Conservation (phyloP, 139 green algal genomes). For the Desmodesmus armatus region DNA sequence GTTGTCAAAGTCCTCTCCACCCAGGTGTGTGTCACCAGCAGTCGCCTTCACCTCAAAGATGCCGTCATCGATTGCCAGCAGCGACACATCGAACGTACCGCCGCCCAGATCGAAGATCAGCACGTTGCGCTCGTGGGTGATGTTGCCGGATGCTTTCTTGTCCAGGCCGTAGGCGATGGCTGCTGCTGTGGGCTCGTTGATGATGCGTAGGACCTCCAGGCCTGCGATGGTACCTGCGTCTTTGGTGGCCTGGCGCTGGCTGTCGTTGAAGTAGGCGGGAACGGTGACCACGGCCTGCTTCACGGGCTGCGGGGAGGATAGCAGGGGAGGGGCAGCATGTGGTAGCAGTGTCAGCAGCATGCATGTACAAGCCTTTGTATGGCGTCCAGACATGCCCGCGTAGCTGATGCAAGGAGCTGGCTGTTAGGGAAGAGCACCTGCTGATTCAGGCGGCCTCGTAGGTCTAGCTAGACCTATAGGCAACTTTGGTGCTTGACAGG, state of each 20-base stretch:
- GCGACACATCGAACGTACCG: conserved; percentile 97
- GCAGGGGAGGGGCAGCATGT: conserved; percentile 83
- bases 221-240: conserved; percentile 96
- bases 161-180: conserved; percentile 92
- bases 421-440: no score
- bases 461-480: no score
- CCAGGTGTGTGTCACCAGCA: conserved; percentile 97
- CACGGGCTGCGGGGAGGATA: no score
- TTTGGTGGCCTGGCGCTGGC: conserved; percentile 97
- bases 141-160: conserved; percentile 71
- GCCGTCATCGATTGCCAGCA: conserved; percentile 98
- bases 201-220: conserved; percentile 96
- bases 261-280: conserved; percentile 99
- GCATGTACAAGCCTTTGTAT: conserved; percentile 79
- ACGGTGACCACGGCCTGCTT: conserved; percentile 98
- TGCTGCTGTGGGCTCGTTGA: conserved; percentile 97
- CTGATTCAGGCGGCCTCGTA: no score
- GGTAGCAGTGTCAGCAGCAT: conserved; percentile 99
- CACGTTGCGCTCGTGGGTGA: conserved; percentile 83
- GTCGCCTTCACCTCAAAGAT: conserved; percentile 99
- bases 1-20: conserved; percentile 99
- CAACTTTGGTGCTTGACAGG: no score
- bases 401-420: not conserved
- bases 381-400: not conserved
- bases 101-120: conserved; percentile 98